Percentiles rank a stretch among this genome's conserved stretches.
Conservation (phyloP, 306 rosid species). For the Myrica gale region DNA sequence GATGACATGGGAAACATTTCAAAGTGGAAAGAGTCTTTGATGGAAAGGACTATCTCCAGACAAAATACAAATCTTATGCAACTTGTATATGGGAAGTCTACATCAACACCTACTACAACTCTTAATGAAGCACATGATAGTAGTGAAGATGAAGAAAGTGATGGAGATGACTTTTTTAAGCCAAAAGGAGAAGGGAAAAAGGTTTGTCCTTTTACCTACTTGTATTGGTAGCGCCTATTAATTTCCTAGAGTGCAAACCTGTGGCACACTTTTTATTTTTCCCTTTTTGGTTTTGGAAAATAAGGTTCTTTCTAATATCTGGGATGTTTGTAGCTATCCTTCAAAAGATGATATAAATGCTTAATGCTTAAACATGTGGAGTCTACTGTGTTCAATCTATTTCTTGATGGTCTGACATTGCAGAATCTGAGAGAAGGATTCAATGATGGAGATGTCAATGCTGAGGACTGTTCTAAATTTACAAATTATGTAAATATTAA, state of each 20-base stretch:
- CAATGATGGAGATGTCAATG: slow-evolving; percentile 45
- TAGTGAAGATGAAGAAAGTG: slow-evolving; percentile 61
- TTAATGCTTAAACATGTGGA: not conserved
- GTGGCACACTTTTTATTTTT: not conserved
- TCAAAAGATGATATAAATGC: not conserved
- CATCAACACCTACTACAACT: slow-evolving; percentile 28
- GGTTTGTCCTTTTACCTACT: slow-evolving; percentile 47
- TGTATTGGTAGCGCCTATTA: slow-evolving; percentile 3
- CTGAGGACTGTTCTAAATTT: slow-evolving; percentile 81
- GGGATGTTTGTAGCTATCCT: not conserved
- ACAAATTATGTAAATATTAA: slow-evolving; percentile 35
- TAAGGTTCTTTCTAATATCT: not conserved
- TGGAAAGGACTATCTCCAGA: slow-evolving; percentile 51
- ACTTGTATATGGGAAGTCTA: slow-evolving; percentile 76
- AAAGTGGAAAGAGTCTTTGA: slow-evolving; percentile 80
- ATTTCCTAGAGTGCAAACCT: not conserved
- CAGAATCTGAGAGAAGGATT: slow-evolving; percentile 44
- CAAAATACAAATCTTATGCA: slow-evolving; percentile 71
- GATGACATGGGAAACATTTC: slow-evolving; percentile 68
- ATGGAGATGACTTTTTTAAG: slow-evolving; percentile 69
- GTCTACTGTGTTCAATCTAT: not conserved
- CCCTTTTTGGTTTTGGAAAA: not conserved
- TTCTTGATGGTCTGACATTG: slow-evolving; percentile 14
- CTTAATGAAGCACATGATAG: slow-evolving; percentile 41
- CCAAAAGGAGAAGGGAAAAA: slow-evolving; percentile 68